A percentile compares a stretch with the other conserved stretches of the same genome.
Evolutionary conservation across 441 rosid genomes (phyloP).

Genomic region (Croton laevigatus): DNA sequence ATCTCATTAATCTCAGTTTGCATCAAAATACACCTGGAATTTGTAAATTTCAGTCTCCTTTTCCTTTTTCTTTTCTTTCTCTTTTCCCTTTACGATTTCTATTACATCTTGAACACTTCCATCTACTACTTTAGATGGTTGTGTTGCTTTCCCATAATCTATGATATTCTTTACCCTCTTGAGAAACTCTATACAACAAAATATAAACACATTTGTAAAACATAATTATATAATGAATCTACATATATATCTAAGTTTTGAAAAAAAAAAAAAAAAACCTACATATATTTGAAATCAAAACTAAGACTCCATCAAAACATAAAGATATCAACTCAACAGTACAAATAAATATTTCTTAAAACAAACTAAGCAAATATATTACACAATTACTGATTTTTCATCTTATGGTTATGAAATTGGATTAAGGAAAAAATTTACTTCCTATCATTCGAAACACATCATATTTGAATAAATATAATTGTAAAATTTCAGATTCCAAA

Average conservation of each 20-base stretch:
- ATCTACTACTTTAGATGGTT: conserved; percentile 28
- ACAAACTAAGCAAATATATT: background rate
- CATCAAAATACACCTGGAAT: background rate
- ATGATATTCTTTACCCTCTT: conserved; percentile 74
- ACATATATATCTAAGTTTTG: too few species aligned
- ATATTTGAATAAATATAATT: too few species aligned
- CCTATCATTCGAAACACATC: too few species aligned
- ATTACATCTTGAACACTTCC: conserved; percentile 29
- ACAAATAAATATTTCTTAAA: background rate
- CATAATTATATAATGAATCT: background rate
- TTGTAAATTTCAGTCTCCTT: conserved; percentile 8
- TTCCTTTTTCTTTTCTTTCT: too few species aligned
- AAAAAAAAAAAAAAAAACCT: too few species aligned
- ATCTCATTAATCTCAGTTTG: background rate
- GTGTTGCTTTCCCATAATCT: conserved; percentile 58
- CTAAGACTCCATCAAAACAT: background rate
- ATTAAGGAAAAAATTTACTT: too few species aligned
- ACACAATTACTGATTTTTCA: background rate
- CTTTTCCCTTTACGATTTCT: conserved; percentile 37
- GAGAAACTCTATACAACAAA: conserved; percentile 38
- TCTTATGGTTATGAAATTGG: too few species aligned
- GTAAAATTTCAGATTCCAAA: too few species aligned
- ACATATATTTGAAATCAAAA: background rate
- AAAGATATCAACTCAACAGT: background rate
- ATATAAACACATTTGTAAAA: background rate